phyloP scores from a whole-genome alignment of 1,139 yeast species.

The Diutina mesorugosa region DNA sequence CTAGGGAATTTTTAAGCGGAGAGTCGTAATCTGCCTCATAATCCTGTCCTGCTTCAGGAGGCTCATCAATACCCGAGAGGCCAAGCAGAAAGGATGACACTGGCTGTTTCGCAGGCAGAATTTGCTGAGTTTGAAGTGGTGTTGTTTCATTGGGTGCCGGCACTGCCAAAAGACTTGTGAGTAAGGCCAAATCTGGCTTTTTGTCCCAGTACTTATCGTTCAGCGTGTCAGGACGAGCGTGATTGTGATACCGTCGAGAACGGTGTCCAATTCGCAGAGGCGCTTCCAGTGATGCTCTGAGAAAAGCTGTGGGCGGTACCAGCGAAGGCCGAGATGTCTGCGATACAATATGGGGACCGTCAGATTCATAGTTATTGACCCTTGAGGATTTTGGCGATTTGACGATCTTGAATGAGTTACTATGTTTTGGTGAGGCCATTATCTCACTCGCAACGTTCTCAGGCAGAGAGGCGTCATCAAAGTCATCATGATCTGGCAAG shows the following conservation, averaged over 20 bases:
- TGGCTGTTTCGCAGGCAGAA: not conserved
- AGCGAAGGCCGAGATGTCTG: not conserved
- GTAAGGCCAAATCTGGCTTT: not conserved
- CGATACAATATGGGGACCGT: not conserved
- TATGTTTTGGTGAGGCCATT: not conserved
- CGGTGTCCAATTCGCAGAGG: not conserved
- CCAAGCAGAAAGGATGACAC: not conserved
- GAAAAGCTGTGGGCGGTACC: not conserved
- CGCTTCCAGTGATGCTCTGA: not conserved
- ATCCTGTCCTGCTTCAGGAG: not conserved
- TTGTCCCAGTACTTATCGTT: conserved; percentile 1
- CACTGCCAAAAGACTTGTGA: not conserved
- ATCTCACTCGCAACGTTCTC: not conserved
- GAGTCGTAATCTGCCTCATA: conserved; percentile 1
- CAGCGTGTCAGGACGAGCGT: not conserved
- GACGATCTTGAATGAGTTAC: not conserved
- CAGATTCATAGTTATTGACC: not conserved
- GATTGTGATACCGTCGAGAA: not conserved
- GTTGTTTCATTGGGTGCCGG: not conserved
- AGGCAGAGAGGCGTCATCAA: not conserved
- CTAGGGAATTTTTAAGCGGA: not conserved
- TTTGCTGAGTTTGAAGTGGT: not conserved
- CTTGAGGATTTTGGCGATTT: not conserved
- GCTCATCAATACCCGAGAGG: not conserved
- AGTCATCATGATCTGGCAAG: not conserved